Conservation (phyloP, 257 asterid species). For the Handroanthus guayacan region DNA sequence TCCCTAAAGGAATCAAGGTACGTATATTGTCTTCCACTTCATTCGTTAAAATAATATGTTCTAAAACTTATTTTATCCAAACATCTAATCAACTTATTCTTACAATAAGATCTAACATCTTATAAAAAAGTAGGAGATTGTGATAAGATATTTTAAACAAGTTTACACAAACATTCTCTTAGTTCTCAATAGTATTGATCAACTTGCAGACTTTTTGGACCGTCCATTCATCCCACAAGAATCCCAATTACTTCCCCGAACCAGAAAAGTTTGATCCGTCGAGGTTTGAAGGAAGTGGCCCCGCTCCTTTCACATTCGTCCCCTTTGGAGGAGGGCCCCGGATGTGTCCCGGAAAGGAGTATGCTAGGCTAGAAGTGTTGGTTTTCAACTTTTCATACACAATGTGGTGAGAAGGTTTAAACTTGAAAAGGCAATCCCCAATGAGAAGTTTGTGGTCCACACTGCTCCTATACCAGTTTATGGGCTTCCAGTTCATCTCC, state of each 20-base stretch:
- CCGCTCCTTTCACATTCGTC: conserved; percentile 38
- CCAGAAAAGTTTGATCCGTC: conserved; percentile 46
- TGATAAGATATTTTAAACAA: too few species aligned
- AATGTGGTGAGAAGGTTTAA: conserved; percentile 40
- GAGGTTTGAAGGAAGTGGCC: conserved; percentile 45
- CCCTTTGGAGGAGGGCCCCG: conserved; percentile 42
- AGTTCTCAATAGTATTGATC: too few species aligned
- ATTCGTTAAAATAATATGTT: not conserved
- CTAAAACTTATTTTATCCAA: too few species aligned
- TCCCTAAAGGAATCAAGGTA: conserved; percentile 49
- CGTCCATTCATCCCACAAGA: conserved; percentile 42
- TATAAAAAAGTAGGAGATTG: too few species aligned
- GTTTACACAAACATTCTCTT: not conserved
- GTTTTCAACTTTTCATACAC: conserved; percentile 43
- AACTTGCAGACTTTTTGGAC: conserved; percentile 41
- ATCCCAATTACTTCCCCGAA: conserved; percentile 41
- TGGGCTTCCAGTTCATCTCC: conserved; percentile 45
- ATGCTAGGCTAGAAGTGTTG: conserved; percentile 26
- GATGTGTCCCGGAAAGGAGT: too few species aligned
- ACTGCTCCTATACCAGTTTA: conserved; percentile 42
- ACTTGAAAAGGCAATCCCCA: conserved; percentile 31
- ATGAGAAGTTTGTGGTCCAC: conserved; percentile 38
- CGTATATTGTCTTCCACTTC: too few species aligned
- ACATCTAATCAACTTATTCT: too few species aligned
- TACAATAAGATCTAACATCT: too few species aligned